A percentile compares a stretch with the other conserved stretches of the same genome.
These are phyloP conservation scores for Pyrus communis DNA, from an alignment of 306 rosid species.

Conservation along the genomic window DNA sequence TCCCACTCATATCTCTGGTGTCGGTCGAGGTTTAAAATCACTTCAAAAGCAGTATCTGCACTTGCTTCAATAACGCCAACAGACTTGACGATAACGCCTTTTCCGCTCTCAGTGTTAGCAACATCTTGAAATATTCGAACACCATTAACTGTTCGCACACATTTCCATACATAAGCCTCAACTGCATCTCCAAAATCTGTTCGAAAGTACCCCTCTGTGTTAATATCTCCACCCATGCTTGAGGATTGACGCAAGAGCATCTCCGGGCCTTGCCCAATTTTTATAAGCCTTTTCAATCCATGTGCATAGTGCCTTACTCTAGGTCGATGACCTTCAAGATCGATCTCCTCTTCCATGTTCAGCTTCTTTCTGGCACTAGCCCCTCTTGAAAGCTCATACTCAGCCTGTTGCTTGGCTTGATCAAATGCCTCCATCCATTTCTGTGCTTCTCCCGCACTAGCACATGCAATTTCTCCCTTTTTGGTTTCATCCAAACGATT, in stretches of 20 bases:
- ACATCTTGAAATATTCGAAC: slow-evolving; percentile 13
- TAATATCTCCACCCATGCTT: slow-evolving; percentile 12
- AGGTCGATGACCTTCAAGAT: slow-evolving; percentile 68
- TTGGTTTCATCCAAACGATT: slow-evolving; percentile 69
- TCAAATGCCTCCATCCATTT: slow-evolving; percentile 91
- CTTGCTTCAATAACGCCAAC: slow-evolving; percentile 77
- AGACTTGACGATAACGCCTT: slow-evolving; percentile 69
- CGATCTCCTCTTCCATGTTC: slow-evolving; percentile 55
- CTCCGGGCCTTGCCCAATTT: slow-evolving; percentile 97
- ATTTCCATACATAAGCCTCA: slow-evolving; percentile 83
- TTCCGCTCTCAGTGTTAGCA: slow-evolving; percentile 45
- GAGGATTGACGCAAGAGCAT: slow-evolving; percentile 61
- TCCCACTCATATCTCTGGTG: slow-evolving; percentile 94
- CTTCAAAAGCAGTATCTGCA: slow-evolving; percentile 73
- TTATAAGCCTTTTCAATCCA: slow-evolving; percentile 60
- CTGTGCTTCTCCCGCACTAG: slow-evolving; percentile 60
- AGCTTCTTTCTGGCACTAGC: slow-evolving; percentile 47
- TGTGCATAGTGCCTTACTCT: slow-evolving; percentile 67
- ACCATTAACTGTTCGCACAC: slow-evolving; percentile 75
- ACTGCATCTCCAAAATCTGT: slow-evolving; percentile 59
- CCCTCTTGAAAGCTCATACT: slow-evolving; percentile 45
- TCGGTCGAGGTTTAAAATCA: slow-evolving; percentile 56
- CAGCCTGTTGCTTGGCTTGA: slow-evolving; percentile 85
- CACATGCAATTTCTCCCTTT: slow-evolving; percentile 92
- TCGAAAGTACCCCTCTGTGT: slow-evolving; percentile 45